Evolutionary conservation across 2,329 filamentous ascomycete species (phyloP).

Genomic region (Immersiporthe knoxdaviesiana): DNA sequence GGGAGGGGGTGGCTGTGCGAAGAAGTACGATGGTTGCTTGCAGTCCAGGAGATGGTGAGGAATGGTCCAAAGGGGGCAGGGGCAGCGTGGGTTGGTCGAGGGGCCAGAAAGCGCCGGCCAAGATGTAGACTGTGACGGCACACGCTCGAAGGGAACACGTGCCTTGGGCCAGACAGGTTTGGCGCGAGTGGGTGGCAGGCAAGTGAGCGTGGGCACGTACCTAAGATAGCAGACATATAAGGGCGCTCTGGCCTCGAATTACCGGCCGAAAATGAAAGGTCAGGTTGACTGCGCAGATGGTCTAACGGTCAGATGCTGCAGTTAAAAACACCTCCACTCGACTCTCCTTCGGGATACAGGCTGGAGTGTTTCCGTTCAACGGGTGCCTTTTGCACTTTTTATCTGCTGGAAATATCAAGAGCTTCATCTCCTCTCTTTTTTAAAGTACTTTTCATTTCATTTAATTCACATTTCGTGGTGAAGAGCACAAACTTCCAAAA

Average conservation of each 20-base stretch:
- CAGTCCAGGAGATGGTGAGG: neutral
- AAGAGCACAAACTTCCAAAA: neutral
- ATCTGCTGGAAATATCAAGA: neutral
- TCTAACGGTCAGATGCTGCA: neutral
- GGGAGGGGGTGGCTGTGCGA: neutral
- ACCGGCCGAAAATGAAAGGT: neutral
- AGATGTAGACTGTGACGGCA: neutral
- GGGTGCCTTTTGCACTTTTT: slow-evolving; percentile 8
- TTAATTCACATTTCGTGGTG: neutral
- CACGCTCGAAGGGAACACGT: neutral
- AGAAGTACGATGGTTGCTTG: neutral
- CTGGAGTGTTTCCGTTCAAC: neutral
- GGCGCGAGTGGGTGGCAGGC: neutral
- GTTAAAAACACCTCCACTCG: slow-evolving; percentile 10
- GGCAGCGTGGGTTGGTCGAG: neutral
- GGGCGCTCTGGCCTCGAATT: neutral
- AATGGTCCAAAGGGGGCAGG: neutral
- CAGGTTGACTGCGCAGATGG: neutral
- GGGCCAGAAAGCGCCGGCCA: neutral
- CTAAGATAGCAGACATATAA: neutral
- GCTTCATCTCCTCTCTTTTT: neutral
- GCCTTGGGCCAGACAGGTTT: neutral
- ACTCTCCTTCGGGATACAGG: slow-evolving; percentile 7
- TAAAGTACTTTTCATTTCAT: neutral
- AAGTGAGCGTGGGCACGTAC: neutral